Evolutionary conservation across 345 rosid genomes (phyloP), one percentile per base, ranked within the genome.

Genomic region (Lepidium africanum): DNA sequence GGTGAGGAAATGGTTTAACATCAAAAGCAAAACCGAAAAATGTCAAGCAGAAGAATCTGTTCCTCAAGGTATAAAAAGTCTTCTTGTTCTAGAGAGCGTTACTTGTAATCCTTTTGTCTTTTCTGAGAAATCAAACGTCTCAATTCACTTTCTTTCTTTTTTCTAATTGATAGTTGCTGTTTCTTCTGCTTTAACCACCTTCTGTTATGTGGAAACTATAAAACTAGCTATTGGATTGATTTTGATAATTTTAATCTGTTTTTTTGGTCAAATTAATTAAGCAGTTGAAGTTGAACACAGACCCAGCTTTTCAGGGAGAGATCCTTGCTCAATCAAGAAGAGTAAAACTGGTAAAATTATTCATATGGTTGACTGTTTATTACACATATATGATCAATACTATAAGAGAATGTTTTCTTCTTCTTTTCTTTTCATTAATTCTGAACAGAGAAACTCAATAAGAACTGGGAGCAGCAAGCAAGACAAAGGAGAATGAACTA

Each of bases 1-100:
- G 88, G 89, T 85, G 75, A 87, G 95, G 72, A 94, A 91, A 81
- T 80, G 83, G 91, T 91, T 91, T 78, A 94, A 91, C 78, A 80
- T 94, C 87, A 89, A 82, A 85, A 81, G 91, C 88, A 94, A 94
- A 83, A 77, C 64, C 35, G 95, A 89, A 75, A 89, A 87, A 48
- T 88, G 86, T 75, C 92, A 88, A 72, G 91, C 99, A n/a, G 96
- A 93, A 76, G 86, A 69, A 62, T 79, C 79, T 75, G 77, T 72
- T 74, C 69, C 78, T 70, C 83, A 80, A 80, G 96, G 97, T 91
- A 67, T 33, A 77, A 45, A 63, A 63, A 30, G 69, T 68, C 41
- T 40, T 58, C 42, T 73, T 21, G 2, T 21, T 21, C 23, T 21
- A 21, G 0, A 40, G 14, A 57, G 59, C 49, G 39, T 70, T 55